Conservation (phyloP, 305 asterid genomes). For the Fraxinus ornus region DNA sequence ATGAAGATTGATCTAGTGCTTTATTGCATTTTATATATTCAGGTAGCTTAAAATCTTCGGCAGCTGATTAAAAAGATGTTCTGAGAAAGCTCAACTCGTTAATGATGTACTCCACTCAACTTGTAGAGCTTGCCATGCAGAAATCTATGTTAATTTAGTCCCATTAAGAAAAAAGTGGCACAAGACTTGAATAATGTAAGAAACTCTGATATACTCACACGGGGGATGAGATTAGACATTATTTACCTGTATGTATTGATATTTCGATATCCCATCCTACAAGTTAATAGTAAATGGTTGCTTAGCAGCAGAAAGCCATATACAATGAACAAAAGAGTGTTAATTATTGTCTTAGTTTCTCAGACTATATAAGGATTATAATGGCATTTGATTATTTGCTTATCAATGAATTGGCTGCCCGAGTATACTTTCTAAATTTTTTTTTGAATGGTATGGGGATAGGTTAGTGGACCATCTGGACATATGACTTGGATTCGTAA, state of each 20-base stretch:
- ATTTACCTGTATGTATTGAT: not conserved
- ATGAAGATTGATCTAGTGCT: not conserved
- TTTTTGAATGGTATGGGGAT: constrained; percentile 24
- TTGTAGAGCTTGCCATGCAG: not conserved
- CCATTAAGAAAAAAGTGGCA: not conserved
- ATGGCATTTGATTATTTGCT: constrained; percentile 3
- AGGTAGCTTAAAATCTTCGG: not conserved
- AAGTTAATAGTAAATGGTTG: not conserved
- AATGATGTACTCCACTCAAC: not conserved
- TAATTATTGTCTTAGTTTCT: not conserved
- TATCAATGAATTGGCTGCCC: constrained; percentile 6
- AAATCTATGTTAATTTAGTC: not conserved
- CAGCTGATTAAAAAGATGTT: not conserved
- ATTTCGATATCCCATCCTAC: not conserved
- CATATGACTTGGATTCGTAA: constrained; percentile 89
- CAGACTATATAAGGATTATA: constrained; percentile 6
- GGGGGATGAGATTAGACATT: not conserved
- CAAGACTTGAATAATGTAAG: not conserved
- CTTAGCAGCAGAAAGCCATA: not conserved
- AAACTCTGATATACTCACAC: not conserved
- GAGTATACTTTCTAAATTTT: constrained; percentile 12
- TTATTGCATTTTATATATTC: not conserved
- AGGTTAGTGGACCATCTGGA: constrained; percentile 95
- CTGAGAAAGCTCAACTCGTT: not conserved
- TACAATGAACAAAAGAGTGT: not conserved